These are phyloP conservation scores for Aspergillus conjunctus DNA, from an alignment of 495 filamentous ascomycete species.

Conservation along the genomic window DNA sequence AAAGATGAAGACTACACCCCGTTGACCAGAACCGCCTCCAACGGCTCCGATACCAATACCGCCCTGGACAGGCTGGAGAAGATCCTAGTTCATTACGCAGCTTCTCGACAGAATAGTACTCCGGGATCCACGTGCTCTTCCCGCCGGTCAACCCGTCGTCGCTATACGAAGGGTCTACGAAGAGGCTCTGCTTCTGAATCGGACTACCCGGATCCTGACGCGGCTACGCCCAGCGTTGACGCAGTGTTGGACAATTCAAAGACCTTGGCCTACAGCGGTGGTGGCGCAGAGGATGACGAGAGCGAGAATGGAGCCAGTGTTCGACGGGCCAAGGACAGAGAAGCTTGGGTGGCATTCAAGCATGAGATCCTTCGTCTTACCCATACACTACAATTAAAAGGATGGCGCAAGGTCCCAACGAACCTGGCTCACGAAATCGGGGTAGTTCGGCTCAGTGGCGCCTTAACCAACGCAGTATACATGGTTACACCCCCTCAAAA, in stretches of 20 bases:
- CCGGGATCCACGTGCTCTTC: slow-evolving; percentile 41
- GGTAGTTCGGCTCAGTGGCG: slow-evolving; percentile 86
- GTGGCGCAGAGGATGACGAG: slow-evolving; percentile 53
- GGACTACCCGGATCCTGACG: slow-evolving; percentile 72
- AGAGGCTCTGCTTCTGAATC: slow-evolving; percentile 70
- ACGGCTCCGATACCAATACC: slow-evolving; percentile 59
- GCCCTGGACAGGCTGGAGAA: slow-evolving; percentile 70
- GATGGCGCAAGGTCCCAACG: slow-evolving; percentile 83
- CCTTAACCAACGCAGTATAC: slow-evolving; percentile 94
- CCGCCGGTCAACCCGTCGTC: slow-evolving; percentile 36
- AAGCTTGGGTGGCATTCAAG: slow-evolving; percentile 81
- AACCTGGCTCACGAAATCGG: slow-evolving; percentile 70
- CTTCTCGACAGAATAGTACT: slow-evolving; percentile 29
- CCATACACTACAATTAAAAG: slow-evolving; percentile 85
- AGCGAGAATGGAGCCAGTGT: slow-evolving; percentile 29
- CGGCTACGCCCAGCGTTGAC: slow-evolving; percentile 75
- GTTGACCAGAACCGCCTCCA: slow-evolving; percentile 34
- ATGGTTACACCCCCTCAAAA: slow-evolving; percentile 80
- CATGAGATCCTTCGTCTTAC: slow-evolving; percentile 83
- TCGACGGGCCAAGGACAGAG: slow-evolving; percentile 62
- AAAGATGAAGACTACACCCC: slow-evolving; percentile 35
- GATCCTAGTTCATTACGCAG: slow-evolving; percentile 62
- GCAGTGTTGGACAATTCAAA: slow-evolving; percentile 84
- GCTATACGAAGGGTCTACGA: slow-evolving; percentile 38
- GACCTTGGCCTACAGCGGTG: slow-evolving; percentile 73